phyloP scores from a whole-genome alignment of 495 filamentous ascomycete species.

The Astrothelium macrocarpum region DNA sequence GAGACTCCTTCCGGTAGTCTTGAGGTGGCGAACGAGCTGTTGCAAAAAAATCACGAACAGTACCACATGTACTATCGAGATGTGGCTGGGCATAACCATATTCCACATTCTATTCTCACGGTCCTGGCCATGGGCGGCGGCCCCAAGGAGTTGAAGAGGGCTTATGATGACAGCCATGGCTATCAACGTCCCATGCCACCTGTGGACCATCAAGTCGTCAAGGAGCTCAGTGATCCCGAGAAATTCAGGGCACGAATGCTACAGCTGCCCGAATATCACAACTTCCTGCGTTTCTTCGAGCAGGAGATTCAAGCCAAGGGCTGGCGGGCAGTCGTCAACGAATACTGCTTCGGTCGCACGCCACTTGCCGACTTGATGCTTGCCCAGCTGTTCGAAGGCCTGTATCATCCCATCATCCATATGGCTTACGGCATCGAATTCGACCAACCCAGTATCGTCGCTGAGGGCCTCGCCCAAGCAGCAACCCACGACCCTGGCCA shows the following conservation, averaged over 20 bases:
- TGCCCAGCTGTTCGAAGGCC: conserved; percentile 27
- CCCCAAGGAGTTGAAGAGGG: conserved; percentile 16
- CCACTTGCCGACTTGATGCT: conserved; percentile 28
- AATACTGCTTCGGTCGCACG: conserved; percentile 29
- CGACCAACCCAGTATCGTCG: conserved; percentile 29
- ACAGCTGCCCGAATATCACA: conserved; percentile 27
- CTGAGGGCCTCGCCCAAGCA: conserved; percentile 34
- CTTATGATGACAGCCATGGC: conserved; percentile 23
- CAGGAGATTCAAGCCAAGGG: conserved; percentile 26
- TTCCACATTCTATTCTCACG: neutral
- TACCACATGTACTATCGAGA: conserved; percentile 26
- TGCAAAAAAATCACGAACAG: conserved; percentile 8
- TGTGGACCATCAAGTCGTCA: conserved; percentile 20
- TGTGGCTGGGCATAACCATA: conserved; percentile 6
- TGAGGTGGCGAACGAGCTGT: conserved; percentile 8
- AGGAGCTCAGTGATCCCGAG: conserved; percentile 21
- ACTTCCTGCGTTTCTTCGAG: conserved; percentile 33
- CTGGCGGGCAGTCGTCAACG: conserved; percentile 25
- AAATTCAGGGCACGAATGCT: conserved; percentile 24
- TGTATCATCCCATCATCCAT: conserved; percentile 35
- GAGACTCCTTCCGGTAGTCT: neutral
- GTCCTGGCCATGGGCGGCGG: neutral
- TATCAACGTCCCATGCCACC: conserved; percentile 26
- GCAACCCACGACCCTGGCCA: conserved; percentile 23
- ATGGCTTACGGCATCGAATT: conserved; percentile 37